phyloP scores from a whole-genome alignment of 2,329 filamentous ascomycete genomes.

The Ceratocystis albifundus region DNA sequence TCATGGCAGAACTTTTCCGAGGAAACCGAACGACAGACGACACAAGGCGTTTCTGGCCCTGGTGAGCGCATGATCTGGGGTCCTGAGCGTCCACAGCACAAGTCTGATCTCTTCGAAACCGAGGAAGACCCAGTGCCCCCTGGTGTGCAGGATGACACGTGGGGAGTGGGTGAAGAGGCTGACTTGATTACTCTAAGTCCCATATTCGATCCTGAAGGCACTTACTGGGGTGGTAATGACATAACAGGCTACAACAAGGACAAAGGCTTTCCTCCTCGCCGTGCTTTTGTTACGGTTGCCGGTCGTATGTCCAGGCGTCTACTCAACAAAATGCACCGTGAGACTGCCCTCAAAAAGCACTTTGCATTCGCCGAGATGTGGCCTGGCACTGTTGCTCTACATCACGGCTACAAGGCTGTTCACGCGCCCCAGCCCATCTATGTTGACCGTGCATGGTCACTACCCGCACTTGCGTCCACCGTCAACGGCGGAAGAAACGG shows the following conservation, averaged over 20 bases:
- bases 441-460: constrained; percentile 77
- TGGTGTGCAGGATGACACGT: constrained; percentile 60
- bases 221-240: constrained; percentile 71
- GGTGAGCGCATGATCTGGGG: constrained; percentile 65
- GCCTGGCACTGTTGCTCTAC: constrained; percentile 74
- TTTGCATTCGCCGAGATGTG: constrained; percentile 96
- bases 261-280: constrained; percentile 53
- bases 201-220: constrained; percentile 79
- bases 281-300: constrained; percentile 80
- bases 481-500: constrained; percentile 73
- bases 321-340: constrained; percentile 76
- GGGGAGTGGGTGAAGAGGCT: constrained; percentile 83
- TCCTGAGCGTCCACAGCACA: constrained; percentile 56
- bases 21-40: constrained; percentile 31
- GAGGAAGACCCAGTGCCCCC: constrained; percentile 65
- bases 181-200: constrained; percentile 88
- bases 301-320: constrained; percentile 71
- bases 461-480: constrained; percentile 60
- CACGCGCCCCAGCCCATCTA: constrained; percentile 83
- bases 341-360: constrained; percentile 73
- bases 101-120: constrained; percentile 59
- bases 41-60: constrained; percentile 7
- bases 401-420: constrained; percentile 87
- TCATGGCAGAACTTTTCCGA: constrained; percentile 60
- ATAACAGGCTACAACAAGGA: constrained; percentile 69